Evolutionary conservation across 208 protist species (phyloP).

Genomic region (Paratrypanosoma confusum): DNA sequence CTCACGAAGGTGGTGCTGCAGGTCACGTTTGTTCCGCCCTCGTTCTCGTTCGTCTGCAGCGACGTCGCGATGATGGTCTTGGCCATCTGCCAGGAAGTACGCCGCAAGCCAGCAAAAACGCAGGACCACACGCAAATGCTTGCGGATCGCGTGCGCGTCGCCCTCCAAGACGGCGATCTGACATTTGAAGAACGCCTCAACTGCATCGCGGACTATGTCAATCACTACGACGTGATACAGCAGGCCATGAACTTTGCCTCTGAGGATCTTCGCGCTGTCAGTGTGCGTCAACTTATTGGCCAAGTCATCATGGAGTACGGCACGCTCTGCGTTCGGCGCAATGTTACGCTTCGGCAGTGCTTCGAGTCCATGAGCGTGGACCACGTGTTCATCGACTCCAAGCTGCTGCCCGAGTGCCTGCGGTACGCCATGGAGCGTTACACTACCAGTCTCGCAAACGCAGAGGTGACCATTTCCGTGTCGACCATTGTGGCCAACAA

Average conservation of each 20-base stretch:
- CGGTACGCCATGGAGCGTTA: conserved; percentile 59
- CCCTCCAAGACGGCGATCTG: conserved; percentile 34
- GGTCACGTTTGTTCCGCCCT: conserved; percentile 42
- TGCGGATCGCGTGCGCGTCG: conserved; percentile 34
- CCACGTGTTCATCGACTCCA: conserved; percentile 50
- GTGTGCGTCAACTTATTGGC: conserved; percentile 73
- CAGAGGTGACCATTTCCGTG: conserved; percentile 43
- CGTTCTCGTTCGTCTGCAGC: conserved; percentile 33
- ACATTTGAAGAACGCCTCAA: conserved; percentile 51
- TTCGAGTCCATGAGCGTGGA: conserved; percentile 58
- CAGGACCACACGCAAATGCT: conserved; percentile 62
- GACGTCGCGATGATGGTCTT: conserved; percentile 57
- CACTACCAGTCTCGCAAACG: conserved; percentile 14
- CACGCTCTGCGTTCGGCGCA: conserved; percentile 46
- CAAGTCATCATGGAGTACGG: conserved; percentile 78
- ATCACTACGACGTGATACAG: conserved; percentile 58
- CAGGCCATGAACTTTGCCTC: conserved; percentile 61
- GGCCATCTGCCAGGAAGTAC: conserved; percentile 48
- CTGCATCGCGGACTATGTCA: conserved; percentile 37
- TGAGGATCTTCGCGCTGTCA: conserved; percentile 57
- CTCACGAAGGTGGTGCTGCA: conserved; percentile 53
- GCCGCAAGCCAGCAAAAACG: conserved; percentile 22
- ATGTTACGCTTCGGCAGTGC: conserved; percentile 46
- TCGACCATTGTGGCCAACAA: conserved; percentile 46
- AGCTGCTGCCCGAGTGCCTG: conserved; percentile 62